Evolutionary conservation across 352 stramenopile species (phyloP).

Genomic region (Globisporangium canariense): DNA sequence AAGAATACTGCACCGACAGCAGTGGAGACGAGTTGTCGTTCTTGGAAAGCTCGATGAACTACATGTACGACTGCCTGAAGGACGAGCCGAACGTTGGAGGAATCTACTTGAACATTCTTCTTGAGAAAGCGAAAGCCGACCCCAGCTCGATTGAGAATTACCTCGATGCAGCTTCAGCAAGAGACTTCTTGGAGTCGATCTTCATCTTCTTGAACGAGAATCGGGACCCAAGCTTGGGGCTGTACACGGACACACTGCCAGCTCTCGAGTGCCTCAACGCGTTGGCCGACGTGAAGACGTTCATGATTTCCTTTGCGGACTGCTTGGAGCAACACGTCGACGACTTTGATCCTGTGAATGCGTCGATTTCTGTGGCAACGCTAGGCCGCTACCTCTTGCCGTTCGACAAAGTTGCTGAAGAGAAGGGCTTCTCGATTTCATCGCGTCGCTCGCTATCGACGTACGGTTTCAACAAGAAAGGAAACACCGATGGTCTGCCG

Average conservation of each 20-base stretch:
- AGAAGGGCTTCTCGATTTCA: slow-evolving; percentile 68
- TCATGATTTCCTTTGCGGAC: slow-evolving; percentile 53
- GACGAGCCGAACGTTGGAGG: slow-evolving; percentile 62
- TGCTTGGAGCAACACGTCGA: slow-evolving; percentile 65
- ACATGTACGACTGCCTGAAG: slow-evolving; percentile 83
- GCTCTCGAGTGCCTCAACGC: slow-evolving; percentile 69
- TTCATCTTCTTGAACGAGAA: slow-evolving; percentile 83
- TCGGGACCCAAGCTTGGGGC: slow-evolving; percentile 57
- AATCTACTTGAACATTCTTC: slow-evolving; percentile 66
- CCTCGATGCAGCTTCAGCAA: slow-evolving; percentile 47
- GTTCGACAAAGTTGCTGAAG: slow-evolving; percentile 48
- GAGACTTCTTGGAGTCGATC: slow-evolving; percentile 58
- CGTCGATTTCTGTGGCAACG: slow-evolving; percentile 70
- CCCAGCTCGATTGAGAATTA: slow-evolving; percentile 44
- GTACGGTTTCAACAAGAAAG: slow-evolving; percentile 67
- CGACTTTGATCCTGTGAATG: slow-evolving; percentile 55
- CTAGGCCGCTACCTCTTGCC: slow-evolving; percentile 72
- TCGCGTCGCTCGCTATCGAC: slow-evolving; percentile 69
- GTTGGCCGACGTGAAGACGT: slow-evolving; percentile 58
- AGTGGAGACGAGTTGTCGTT: slow-evolving; percentile 56
- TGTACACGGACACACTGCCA: slow-evolving; percentile 77
- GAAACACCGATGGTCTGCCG: slow-evolving; percentile 29
- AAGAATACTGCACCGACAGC: slow-evolving; percentile 64
- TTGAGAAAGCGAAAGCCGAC: slow-evolving; percentile 46
- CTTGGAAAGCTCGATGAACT: slow-evolving; percentile 60